Base-by-base conservation (phyloP, 768 basidiomycete genomes). In the Cystobasidium ongulense region DNA sequence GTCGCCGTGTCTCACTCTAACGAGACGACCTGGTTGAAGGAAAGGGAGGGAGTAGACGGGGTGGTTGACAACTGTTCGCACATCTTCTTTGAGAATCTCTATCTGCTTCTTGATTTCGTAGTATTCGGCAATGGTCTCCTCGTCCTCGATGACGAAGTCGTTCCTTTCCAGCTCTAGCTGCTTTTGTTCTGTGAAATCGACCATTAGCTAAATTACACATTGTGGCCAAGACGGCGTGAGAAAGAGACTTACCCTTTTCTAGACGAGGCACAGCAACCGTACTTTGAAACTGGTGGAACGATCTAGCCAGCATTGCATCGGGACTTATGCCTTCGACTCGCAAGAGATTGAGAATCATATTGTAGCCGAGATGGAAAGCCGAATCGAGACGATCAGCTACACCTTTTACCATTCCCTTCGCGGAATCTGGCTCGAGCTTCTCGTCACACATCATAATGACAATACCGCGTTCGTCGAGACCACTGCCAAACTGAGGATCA, bases 381-480 rank as follows among this genome's bases (percentile, higher is more conserved):
- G 96, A 99, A 81, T 98, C 93, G 63, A 99, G 84, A 61, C 94
- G 85, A 80, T 99, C 95, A 2, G 96, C 93, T 83, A 95, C 90
- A 57, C 96, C 96, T 81, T 97, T 98, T 78, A 99, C 89, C 96
- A 99, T 99, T 66, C 85, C 86, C 83, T 95, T 98, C 41, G 96
- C 94, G 0, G 89, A 87, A 1, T 86, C 80, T 0, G 96, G 94
- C 78, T 98, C 96, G 54, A 99, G 85, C 82, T 95, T 97, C 83
- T 98, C 92, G 81, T 98, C 96, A 80, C 90, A 90, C 96, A 99
- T 98, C 92, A 99, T 90, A 78, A 99, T 97, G 64, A 99, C 96
- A 63, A 98, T 92, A 67, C 96, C 96, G n/a, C 96, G 88, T 75
- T 98, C 95, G 81, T 99, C 96, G 74, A 98, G 83, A 52, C 96